Evolutionary conservation across 345 rosid genomes (phyloP).

Genomic region (Excoecaria cochinchinensis): DNA sequence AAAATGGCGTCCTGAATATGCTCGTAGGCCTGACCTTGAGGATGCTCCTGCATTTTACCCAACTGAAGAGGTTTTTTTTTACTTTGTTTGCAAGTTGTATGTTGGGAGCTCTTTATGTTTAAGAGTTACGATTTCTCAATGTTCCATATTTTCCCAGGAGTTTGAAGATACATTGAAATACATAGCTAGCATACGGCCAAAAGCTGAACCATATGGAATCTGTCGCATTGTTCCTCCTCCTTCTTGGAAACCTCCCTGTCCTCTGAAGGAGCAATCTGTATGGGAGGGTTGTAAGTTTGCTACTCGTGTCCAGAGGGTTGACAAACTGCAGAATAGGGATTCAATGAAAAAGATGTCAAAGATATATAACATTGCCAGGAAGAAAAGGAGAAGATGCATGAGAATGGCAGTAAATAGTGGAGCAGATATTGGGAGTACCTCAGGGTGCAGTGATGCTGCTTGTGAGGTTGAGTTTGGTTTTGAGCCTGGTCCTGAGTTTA

Average conservation of each 20-base stretch:
- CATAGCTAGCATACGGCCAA: constrained; percentile 72
- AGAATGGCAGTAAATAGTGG: constrained; percentile 56
- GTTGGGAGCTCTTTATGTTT: neutral
- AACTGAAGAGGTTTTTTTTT: constrained; percentile 70
- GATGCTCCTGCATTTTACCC: constrained; percentile 94
- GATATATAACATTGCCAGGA: constrained; percentile 49
- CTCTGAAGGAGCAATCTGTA: constrained; percentile 59
- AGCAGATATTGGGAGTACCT: constrained; percentile 37
- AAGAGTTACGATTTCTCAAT: constrained; percentile 26
- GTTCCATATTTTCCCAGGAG: constrained; percentile 53
- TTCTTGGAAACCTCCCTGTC: constrained; percentile 97
- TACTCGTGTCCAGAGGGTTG: constrained; percentile 95
- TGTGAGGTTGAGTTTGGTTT: constrained; percentile 85
- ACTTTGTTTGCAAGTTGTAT: constrained; percentile 12
- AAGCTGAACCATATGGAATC: constrained; percentile 92
- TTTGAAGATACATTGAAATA: constrained; percentile 89
- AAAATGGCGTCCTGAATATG: constrained; percentile 79
- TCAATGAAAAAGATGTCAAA: constrained; percentile 68
- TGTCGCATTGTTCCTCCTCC: constrained; percentile 98
- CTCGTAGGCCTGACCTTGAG: constrained; percentile 68
- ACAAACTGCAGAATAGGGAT: constrained; percentile 90
- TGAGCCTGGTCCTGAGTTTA: constrained; percentile 90
- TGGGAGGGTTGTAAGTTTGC: constrained; percentile 83
- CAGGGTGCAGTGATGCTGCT: constrained; percentile 38
- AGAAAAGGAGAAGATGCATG: constrained; percentile 75